Evolutionary conservation across 148 eudicot species (phyloP).

Genomic region (Nyssa sinensis): DNA sequence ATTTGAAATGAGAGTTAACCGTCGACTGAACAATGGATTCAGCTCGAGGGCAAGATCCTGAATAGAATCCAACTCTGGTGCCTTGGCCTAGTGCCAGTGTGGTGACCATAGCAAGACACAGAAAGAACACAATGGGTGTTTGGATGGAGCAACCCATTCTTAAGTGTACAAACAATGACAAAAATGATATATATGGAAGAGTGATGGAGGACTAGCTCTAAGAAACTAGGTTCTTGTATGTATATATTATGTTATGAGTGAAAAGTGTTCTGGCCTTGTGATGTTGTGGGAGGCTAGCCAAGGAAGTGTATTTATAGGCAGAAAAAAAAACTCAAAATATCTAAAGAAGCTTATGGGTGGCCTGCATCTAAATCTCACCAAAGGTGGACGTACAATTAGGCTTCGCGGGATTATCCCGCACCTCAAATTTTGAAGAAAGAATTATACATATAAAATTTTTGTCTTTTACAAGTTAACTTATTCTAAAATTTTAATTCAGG

Average conservation of each 20-base stretch:
- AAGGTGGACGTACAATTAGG: too few relatives aligned
- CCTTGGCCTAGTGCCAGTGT: constrained; percentile 32
- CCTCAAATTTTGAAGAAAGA: too few relatives aligned
- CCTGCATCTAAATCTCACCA: too few relatives aligned
- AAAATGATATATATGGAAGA: background rate
- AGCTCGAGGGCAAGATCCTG: constrained; percentile 26
- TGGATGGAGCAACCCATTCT: background rate
- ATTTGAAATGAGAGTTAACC: constrained; percentile 19
- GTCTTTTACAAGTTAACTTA: too few relatives aligned
- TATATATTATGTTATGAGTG: background rate
- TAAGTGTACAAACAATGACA: too few relatives aligned
- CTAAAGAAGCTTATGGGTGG: too few relatives aligned
- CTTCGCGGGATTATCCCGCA: too few relatives aligned
- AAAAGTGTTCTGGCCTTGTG: background rate
- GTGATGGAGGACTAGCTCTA: background rate
- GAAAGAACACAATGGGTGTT: constrained; percentile 6
- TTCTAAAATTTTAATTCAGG: too few relatives aligned
- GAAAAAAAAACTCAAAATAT: too few relatives aligned
- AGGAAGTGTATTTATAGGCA: background rate
- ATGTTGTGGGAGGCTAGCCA: background rate
- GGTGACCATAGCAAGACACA: constrained; percentile 8
- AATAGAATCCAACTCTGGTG: constrained; percentile 42
- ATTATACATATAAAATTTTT: too few relatives aligned
- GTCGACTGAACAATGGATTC: constrained; percentile 33
- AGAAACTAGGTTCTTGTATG: background rate